Evolutionary conservation across 192 early-diverging fungal species (phyloP).

Genomic region (Backusella macrospora): DNA sequence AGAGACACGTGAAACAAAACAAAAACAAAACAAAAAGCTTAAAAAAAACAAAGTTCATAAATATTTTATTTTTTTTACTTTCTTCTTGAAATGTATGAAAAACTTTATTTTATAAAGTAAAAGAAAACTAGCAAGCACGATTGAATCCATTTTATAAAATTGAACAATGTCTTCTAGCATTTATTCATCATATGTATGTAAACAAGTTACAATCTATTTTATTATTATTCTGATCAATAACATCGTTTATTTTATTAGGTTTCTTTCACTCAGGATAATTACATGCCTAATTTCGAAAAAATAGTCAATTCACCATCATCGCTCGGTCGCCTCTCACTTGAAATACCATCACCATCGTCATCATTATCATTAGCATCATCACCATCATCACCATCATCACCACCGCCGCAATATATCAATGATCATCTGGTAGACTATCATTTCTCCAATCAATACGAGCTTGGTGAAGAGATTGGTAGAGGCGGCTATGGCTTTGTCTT

Average conservation of each 20-base stretch:
- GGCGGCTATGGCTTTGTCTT: conserved; percentile 73
- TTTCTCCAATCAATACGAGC: conserved; percentile 34
- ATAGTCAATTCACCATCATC: too few species aligned
- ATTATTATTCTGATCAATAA: background rate
- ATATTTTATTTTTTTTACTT: conserved; percentile 1
- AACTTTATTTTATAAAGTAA: background rate
- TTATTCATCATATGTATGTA: background rate
- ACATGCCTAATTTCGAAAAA: background rate
- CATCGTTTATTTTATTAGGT: background rate
- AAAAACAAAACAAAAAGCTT: conserved; percentile 4
- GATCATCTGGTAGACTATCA: background rate
- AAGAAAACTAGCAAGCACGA: too few species aligned
- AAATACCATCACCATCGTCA: too few species aligned
- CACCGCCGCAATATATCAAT: background rate
- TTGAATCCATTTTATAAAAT: too few species aligned
- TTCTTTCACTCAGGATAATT: conserved; percentile 1
- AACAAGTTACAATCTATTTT: background rate
- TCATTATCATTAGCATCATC: background rate
- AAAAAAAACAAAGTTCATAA: conserved; percentile 9
- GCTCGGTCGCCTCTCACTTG: too few species aligned
- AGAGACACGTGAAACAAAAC: conserved; percentile 9
- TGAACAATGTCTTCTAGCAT: background rate
- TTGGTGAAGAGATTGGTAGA: conserved; percentile 57
- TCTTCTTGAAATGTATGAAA: background rate
- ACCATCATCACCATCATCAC: background rate